A percentile compares a stretch with the other conserved stretches of the same genome.
Conservation (phyloP, 805 yeast species). For the Myxozyma neglecta region DNA sequence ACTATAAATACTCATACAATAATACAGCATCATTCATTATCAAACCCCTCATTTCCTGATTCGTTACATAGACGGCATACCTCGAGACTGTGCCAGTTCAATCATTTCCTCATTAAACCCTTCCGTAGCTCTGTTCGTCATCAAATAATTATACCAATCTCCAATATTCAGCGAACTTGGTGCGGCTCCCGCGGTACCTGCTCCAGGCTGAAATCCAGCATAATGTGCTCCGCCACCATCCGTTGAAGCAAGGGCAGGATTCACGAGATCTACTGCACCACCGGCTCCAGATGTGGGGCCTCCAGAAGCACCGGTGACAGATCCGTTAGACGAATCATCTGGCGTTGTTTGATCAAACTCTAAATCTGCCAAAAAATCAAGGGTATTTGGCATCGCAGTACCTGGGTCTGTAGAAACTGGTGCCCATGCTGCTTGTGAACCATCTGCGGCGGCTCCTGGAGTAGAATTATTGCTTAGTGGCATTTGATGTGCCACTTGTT, state of each 20-base stretch:
- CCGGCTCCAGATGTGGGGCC: background rate
- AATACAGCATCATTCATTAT: too few species aligned
- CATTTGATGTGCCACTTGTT: background rate
- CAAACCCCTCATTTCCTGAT: too few species aligned
- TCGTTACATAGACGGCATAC: background rate
- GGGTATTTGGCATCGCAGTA: background rate
- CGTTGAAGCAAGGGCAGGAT: background rate
- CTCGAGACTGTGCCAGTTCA: constrained; percentile 21
- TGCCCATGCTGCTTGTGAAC: background rate
- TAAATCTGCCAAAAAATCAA: constrained; percentile 13
- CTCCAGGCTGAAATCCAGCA: background rate
- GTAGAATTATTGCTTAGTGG: background rate
- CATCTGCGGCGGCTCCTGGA: background rate
- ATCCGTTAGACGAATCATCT: constrained; percentile 5
- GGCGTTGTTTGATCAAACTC: constrained; percentile 12
- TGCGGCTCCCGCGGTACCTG: constrained; percentile 18
- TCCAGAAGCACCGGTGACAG: background rate
- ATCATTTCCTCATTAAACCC: constrained; percentile 17
- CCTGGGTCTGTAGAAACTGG: background rate
- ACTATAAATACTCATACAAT: too few species aligned
- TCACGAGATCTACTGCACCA: background rate
- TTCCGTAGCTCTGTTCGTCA: constrained; percentile 26
- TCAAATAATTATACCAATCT: constrained; percentile 45
- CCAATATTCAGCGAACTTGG: constrained; percentile 42
- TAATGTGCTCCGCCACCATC: constrained; percentile 4